These are phyloP conservation scores for Arthroderma sp. DNA, from an alignment of 2,329 filamentous ascomycete genomes.

Conservation along the genomic window DNA sequence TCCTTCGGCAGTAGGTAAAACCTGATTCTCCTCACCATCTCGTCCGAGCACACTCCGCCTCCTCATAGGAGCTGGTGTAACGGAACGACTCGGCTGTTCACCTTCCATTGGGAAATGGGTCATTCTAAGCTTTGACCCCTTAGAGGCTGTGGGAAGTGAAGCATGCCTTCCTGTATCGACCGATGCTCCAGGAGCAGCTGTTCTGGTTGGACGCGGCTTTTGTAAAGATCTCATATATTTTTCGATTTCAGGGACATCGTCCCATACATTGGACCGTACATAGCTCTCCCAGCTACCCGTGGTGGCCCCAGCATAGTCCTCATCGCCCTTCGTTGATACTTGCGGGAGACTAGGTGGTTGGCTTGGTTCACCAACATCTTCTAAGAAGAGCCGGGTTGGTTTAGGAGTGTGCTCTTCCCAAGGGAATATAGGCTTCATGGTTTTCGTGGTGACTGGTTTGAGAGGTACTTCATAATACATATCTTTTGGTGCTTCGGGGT, in stretches of 20 bases:
- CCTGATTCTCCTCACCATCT: constrained; percentile 29
- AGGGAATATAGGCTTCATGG: constrained; percentile 64
- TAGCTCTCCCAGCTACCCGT: constrained; percentile 60
- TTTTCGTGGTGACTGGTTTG: constrained; percentile 43
- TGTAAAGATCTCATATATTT: constrained; percentile 70
- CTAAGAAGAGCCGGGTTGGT: constrained; percentile 37
- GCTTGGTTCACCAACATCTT: constrained; percentile 15
- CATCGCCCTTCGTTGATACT: neutral
- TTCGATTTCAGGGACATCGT: constrained; percentile 76
- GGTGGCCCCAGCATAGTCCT: neutral
- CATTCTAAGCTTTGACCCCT: constrained; percentile 46
- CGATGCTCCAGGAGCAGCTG: constrained; percentile 16
- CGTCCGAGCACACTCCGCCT: constrained; percentile 55
- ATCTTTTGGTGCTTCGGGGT: constrained; percentile 70
- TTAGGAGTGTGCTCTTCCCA: constrained; percentile 64
- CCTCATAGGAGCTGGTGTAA: constrained; percentile 65
- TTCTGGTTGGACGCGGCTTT: constrained; percentile 43
- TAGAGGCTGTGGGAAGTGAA: constrained; percentile 1
- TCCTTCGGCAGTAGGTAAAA: constrained; percentile 61
- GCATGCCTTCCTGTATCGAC: constrained; percentile 19
- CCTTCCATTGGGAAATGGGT: constrained; percentile 77
- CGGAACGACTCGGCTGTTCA: constrained; percentile 77
- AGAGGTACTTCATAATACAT: constrained; percentile 77
- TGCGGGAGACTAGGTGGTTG: constrained; percentile 1
- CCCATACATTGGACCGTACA: constrained; percentile 78